Conservation (phyloP, 2,329 filamentous ascomycete genomes). For the Beauveria asiatica region DNA sequence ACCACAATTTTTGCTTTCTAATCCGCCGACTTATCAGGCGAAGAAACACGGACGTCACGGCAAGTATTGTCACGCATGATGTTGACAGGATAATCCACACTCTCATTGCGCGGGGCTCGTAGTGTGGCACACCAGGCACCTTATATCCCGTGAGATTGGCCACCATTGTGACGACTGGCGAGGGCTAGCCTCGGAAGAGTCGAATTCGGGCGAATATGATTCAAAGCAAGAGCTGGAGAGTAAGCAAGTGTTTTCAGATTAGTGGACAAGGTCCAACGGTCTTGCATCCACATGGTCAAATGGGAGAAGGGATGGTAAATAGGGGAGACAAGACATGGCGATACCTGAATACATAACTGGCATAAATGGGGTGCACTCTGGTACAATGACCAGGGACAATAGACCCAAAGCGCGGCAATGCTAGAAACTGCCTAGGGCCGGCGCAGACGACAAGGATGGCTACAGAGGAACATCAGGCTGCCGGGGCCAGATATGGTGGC, state of each 20-base stretch:
- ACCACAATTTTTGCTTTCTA: slow-evolving; percentile 37
- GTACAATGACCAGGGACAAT: background rate
- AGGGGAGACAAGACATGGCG: background rate
- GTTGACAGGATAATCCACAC: slow-evolving; percentile 6
- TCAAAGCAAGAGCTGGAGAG: background rate
- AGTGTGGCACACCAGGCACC: slow-evolving; percentile 8
- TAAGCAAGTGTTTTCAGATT: background rate
- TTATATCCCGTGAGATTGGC: slow-evolving; percentile 4
- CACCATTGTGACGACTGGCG: background rate
- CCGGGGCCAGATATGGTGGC: background rate
- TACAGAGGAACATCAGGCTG: background rate
- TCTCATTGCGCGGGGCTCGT: slow-evolving; percentile 6
- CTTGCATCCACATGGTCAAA: background rate
- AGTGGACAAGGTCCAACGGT: background rate
- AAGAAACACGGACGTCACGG: slow-evolving; percentile 29
- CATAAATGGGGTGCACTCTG: background rate
- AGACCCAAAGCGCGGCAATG: background rate
- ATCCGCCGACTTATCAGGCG: slow-evolving; percentile 33
- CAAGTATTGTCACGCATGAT: slow-evolving; percentile 29
- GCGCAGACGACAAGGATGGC: background rate
- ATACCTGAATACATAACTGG: background rate
- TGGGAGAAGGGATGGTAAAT: background rate
- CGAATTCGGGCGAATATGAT: background rate
- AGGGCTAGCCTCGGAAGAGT: background rate
- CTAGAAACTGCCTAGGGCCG: background rate